Base-by-base conservation (phyloP, 768 basidiomycete genomes). In the Leccinellum albellum region DNA sequence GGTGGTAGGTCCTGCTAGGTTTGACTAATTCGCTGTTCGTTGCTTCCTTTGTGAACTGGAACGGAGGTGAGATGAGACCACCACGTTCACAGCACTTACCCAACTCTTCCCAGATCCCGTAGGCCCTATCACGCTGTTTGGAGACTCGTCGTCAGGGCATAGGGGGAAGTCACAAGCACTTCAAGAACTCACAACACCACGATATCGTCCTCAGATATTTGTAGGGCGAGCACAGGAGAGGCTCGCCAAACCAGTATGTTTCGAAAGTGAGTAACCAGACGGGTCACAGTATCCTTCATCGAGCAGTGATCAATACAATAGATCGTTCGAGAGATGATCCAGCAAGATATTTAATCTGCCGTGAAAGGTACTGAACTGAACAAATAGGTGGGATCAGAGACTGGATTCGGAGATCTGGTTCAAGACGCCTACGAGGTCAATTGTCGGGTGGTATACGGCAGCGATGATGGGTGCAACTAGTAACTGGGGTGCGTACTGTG, bases 81-180 rank as follows among this genome's bases (percentile, higher is more conserved):
- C 10, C 12, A n/a, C 10, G 20, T 1, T 20, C 15, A 17, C 2
- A 6, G 6, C 23, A 56, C 64, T 14, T 17, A 66, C 65, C 65
- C 62, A 65, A 24, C 65, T 65, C 32, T 65, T 65, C 0, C 64
- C 65, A 0, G 61, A 56, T 32, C 64, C 64, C 28, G 64, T 61
- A 6, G 64, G 61, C 0, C 64, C 64, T 7, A 62, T 31, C 29
- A 62, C 54, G 24, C 65, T 67, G 33, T 58, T 21, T 1, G 9
- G 37, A 4, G 9, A 20, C 0, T 17, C 32, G 17, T 37, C 3
- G n/a, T 55, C 28, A 54, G 23, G 37, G 21, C 9, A 44, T 33
- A 7, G 10, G 23, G 8, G 2, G 15, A 6, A 49, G 42, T 1
- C 3, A 24, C 1, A 13, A 45, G 14, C 13, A 6, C 35, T 2